Evolutionary conservation across 108 stramenopile genomes (phyloP).

Genomic region (Cyclotella choctawhatcheeana): DNA sequence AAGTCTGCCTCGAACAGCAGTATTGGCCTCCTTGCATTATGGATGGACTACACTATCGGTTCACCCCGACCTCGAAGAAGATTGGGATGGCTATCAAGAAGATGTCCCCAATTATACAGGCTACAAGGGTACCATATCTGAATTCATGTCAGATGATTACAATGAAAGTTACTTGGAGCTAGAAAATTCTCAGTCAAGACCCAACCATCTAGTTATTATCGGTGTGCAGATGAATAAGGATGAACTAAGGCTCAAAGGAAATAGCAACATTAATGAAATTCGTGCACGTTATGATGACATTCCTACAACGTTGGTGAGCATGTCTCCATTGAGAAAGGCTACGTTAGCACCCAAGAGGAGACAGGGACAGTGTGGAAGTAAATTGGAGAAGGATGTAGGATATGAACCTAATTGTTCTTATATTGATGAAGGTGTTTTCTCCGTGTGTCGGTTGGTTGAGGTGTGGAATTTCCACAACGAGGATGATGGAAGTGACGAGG

Average conservation of each 20-base stretch:
- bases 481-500: slow-evolving; percentile 20
- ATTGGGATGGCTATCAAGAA: slow-evolving; percentile 48
- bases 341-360: slow-evolving; percentile 35
- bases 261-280: slow-evolving; percentile 45
- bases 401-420: slow-evolving; percentile 53
- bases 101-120: slow-evolving; percentile 32
- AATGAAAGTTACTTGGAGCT: not conserved
- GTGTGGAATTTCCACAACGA: slow-evolving; percentile 60
- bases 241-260: slow-evolving; percentile 27
- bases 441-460: slow-evolving; percentile 45
- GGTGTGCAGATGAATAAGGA: slow-evolving; percentile 26
- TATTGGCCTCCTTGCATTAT: slow-evolving; percentile 43
- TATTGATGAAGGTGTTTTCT: slow-evolving; percentile 47
- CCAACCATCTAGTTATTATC: slow-evolving; percentile 37
- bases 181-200: not conserved
- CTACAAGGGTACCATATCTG: slow-evolving; percentile 35
- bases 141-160: slow-evolving; percentile 31
- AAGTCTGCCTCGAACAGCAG: slow-evolving; percentile 37
- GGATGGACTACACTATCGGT: slow-evolving; percentile 48
- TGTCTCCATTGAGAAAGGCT: slow-evolving; percentile 45
- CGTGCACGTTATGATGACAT: slow-evolving; percentile 50
- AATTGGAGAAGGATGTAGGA: slow-evolving; percentile 44
- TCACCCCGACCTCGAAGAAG: slow-evolving; percentile 34
- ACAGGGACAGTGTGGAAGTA: slow-evolving; percentile 28
- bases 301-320: slow-evolving; percentile 49